Evolutionary conservation across 2,329 filamentous ascomycete species (phyloP).

Genomic region (Neophaeococcomyces mojaviensis): DNA sequence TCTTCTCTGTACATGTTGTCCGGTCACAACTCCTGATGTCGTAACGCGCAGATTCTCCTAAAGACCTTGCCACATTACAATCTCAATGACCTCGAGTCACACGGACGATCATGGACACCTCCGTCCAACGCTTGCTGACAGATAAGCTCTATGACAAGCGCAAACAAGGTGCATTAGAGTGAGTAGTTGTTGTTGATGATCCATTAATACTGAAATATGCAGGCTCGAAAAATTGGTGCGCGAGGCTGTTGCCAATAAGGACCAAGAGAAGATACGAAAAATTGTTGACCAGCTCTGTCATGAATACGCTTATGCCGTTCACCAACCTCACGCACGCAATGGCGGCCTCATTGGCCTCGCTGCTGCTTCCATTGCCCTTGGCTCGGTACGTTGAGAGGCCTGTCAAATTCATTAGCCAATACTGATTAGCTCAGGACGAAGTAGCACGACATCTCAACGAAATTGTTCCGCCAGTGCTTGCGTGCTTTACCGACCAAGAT

Average conservation of each 20-base stretch:
- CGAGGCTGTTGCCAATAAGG: slow-evolving; percentile 67
- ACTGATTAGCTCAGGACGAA: slow-evolving; percentile 51
- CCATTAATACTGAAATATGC: slow-evolving; percentile 12
- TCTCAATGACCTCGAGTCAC: neutral
- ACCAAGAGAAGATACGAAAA: slow-evolving; percentile 71
- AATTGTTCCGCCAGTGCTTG: slow-evolving; percentile 91
- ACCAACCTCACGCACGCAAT: slow-evolving; percentile 93
- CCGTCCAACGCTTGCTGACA: slow-evolving; percentile 83
- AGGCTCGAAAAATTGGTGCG: slow-evolving; percentile 88
- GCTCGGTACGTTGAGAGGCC: slow-evolving; percentile 57
- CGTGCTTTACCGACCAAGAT: slow-evolving; percentile 97
- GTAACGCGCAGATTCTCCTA: too few relatives aligned
- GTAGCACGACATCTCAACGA: slow-evolving; percentile 84
- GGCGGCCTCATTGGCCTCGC: slow-evolving; percentile 92
- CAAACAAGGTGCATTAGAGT: slow-evolving; percentile 95
- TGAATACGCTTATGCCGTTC: slow-evolving; percentile 94
- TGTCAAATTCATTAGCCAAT: slow-evolving; percentile 8
- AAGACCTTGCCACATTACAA: neutral
- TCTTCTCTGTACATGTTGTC: too few relatives aligned
- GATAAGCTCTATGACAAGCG: slow-evolving; percentile 99
- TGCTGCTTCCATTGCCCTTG: slow-evolving; percentile 89
- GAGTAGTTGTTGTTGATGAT: slow-evolving; percentile 24
- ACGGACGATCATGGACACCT: slow-evolving; percentile 62
- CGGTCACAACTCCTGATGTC: too few relatives aligned
- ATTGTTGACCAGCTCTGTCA: slow-evolving; percentile 95